Evolutionary conservation across 208 protist species (phyloP), one percentile per base, ranked within the genome.

Genomic region (Trypanosomatidae sp.): DNA sequence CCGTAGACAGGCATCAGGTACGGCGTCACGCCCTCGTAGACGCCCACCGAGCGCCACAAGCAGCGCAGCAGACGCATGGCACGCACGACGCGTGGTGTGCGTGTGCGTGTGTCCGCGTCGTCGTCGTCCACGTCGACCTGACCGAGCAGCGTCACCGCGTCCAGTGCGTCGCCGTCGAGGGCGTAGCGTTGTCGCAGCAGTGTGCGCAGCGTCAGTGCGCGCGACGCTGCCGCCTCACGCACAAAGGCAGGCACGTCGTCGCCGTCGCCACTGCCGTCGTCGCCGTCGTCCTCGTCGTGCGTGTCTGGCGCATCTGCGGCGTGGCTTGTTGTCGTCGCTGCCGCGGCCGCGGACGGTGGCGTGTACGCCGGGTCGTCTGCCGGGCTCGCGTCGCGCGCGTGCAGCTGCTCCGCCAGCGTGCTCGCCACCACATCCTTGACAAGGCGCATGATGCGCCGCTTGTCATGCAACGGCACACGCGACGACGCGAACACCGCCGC

Each of bases 371-470:
- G 56, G 25, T 72, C 48, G 43, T 86, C 77, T 0, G 61, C 62
- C 3, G 65, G 49, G 44, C 63, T 66, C 4, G 69, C 69, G 1
- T 48, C 62, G 28, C 60, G 68, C 18, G 83, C 78, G 57, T 92
- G 83, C n/a, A 79, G 51, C 27, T 71, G 57, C 65, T 92, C 83
- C 20, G 63, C 83, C 13, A 92, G 45, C 6, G 49, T 30, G 16
- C 51, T 53, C 0, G 76, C 63, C 48, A 83, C 75, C 6, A 87
- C 58, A 47, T 77, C 77, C 53, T 88, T 88, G 21, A 95, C 66
- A 43, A 97, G 93, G 33, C 83, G 72, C 76, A 96, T 94, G 23
- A 97, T 45, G 6, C 85, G 73, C 5, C 85, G 76, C 76, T 96
- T 97, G 44, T 95, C 85, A 13, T 90, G 45, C n/a, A 85, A 61